These are phyloP conservation scores for Tricholoma furcatifolium DNA, from an alignment of 768 basidiomycete species.

Conservation along the genomic window DNA sequence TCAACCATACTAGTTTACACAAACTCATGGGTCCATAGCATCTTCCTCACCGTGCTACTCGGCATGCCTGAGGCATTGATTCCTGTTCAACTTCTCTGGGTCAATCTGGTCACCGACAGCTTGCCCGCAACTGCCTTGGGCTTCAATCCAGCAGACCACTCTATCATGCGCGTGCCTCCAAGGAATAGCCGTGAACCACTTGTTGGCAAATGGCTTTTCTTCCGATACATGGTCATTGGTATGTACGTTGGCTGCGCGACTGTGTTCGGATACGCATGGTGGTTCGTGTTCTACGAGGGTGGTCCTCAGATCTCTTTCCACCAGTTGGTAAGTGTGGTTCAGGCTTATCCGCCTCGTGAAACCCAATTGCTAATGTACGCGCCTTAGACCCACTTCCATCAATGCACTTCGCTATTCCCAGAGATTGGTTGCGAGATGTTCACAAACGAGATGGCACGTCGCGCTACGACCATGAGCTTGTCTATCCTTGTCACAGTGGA, in stretches of 20 bases:
- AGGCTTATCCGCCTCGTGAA: background rate
- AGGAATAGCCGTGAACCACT: conserved; percentile 89
- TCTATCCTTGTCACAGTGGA: conserved; percentile 95
- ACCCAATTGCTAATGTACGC: background rate
- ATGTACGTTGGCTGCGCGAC: conserved; percentile 93
- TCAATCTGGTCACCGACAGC: conserved; percentile 96
- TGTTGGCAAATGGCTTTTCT: conserved; percentile 90
- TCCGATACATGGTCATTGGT: conserved; percentile 93
- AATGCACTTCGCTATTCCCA: conserved; percentile 80
- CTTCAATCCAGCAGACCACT: conserved; percentile 96
- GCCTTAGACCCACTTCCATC: conserved; percentile 90
- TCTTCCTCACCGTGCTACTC: conserved; percentile 94
- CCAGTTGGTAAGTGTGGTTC: conserved; percentile 67
- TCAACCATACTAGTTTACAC: background rate
- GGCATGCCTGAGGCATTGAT: conserved; percentile 99
- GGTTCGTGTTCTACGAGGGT: conserved; percentile 89
- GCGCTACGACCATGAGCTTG: conserved; percentile 93
- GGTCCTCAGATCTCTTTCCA: conserved; percentile 94
- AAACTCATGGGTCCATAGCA: conserved; percentile 43
- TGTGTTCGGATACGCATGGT: conserved; percentile 98
- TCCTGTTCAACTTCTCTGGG: conserved; percentile 97
- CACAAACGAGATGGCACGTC: conserved; percentile 78
- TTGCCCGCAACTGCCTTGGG: conserved; percentile 96
- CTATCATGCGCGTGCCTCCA: conserved; percentile 95
- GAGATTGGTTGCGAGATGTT: conserved; percentile 97